Percentiles rank a stretch among this genome's conserved stretches.
These are phyloP conservation scores for Candida orba DNA, from an alignment of 805 yeast species.

Conservation along the genomic window DNA sequence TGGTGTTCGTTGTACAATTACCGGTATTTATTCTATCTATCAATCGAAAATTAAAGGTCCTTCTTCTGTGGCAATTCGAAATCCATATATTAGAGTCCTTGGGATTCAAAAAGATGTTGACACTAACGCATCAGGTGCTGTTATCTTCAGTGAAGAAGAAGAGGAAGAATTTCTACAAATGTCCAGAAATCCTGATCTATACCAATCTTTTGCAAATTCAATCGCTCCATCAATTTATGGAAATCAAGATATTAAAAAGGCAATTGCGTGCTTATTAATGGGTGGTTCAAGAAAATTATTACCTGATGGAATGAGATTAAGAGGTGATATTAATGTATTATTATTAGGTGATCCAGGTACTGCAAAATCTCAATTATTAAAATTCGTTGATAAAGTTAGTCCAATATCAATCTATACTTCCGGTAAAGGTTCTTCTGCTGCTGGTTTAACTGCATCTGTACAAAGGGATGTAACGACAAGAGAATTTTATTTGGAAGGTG, in stretches of 20 bases:
- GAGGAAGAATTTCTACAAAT: constrained; percentile 83
- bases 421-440: constrained; percentile 99
- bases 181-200: constrained; percentile 77
- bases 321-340: constrained; percentile 95
- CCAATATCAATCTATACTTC: constrained; percentile 96
- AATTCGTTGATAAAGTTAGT: constrained; percentile 90
- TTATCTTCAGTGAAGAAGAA: constrained; percentile 81
- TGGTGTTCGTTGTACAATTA: constrained; percentile 86
- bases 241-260: constrained; percentile 83
- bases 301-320: constrained; percentile 92
- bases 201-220: constrained; percentile 76
- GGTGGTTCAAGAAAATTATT: constrained; percentile 90
- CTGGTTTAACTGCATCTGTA: constrained; percentile 97
- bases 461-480: constrained; percentile 85
- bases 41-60: constrained; percentile 58
- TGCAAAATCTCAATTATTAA: constrained; percentile 92
- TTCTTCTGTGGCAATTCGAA: constrained; percentile 80
- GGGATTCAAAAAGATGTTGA: constrained; percentile 86
- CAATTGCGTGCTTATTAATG: constrained; percentile 85
- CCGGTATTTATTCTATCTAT: constrained; percentile 89
- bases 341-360: constrained; percentile 98
- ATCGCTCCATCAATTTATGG: constrained; percentile 98
- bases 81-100: constrained; percentile 80
- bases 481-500: constrained; percentile 95
- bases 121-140: constrained; percentile 49